Evolutionary conservation across 495 filamentous ascomycete genomes (phyloP), one percentile per base, ranked within the genome.

Genomic region (Aspergillus avenaceus): DNA sequence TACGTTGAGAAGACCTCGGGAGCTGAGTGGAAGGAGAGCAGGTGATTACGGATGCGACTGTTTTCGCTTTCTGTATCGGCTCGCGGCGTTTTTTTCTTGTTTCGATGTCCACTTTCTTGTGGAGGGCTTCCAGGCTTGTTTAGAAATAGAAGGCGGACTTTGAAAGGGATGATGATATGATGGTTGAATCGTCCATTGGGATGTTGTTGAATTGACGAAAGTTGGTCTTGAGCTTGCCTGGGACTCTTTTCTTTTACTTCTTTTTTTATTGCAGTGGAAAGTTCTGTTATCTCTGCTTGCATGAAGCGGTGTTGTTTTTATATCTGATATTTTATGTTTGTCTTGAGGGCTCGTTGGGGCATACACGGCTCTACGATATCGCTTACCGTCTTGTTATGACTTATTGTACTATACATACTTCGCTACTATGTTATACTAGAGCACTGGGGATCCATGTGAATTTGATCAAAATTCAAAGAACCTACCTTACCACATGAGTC

Each of bases 1-100:
- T 93, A 85, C 57, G 53, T 97, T 52, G 93, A 97, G 78, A 85
- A 68, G 64, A 72, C 70, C n/a, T 34, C 38, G 34, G 50, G 41
- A 4, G 69, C 68, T 46, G 66, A 72, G 42, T 64, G 53, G 41
- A 45, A 41, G 9, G 65, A 66, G 50, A 44, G 49, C 25, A 44
- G 51, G 32, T 14, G 54, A 7, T 38, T 52, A 42, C 70, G 59
- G 40, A 41, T 16, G 19, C n/a, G n/a, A n/a, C n/a, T n/a, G n/a
- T n/a, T n/a, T 8, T 38, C 16, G 31, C 12, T n/a, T 22, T 36
- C 29, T 18, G 18, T 13, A 13, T 23, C n/a, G 24, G 14, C 22
- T 25, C 14, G 13, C 42, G n/a, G 5, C 24, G 24, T 8, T 27
- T 13, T 7, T 19, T 26, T 11, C n/a, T 18, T 8, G 3, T 5